Percentiles rank a stretch among this genome's conserved stretches.
These are phyloP conservation scores for Gliomastix tumulicola DNA, from an alignment of 2,329 filamentous ascomycete genomes.

Conservation along the genomic window DNA sequence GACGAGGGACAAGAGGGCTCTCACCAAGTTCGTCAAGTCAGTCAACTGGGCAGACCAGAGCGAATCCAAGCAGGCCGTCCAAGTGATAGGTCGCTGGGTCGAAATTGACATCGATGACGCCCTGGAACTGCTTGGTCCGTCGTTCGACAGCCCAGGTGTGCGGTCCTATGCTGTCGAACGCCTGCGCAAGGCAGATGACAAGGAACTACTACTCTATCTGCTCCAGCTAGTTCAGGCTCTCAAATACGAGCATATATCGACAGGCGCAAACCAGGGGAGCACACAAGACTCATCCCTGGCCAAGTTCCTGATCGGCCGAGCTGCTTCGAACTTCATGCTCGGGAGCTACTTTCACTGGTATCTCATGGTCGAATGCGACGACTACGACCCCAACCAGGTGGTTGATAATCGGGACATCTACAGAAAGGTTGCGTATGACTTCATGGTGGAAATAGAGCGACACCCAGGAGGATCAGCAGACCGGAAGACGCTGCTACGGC, in stretches of 20 bases:
- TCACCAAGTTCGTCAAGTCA: slow-evolving; percentile 97
- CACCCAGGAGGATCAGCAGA: slow-evolving; percentile 63
- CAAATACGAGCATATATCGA: slow-evolving; percentile 79
- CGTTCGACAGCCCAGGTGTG: slow-evolving; percentile 81
- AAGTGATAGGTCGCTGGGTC: slow-evolving; percentile 87
- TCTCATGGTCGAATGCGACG: slow-evolving; percentile 94
- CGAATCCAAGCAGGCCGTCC: slow-evolving; percentile 83
- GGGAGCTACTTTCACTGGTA: slow-evolving; percentile 99
- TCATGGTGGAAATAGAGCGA: slow-evolving; percentile 81
- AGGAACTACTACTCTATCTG: slow-evolving; percentile 85
- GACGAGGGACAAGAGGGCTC: slow-evolving; percentile 80
- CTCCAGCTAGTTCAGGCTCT: slow-evolving; percentile 92
- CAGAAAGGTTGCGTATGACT: slow-evolving; percentile 89
- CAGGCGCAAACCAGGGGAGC: slow-evolving; percentile 47
- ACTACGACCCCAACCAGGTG: slow-evolving; percentile 68
- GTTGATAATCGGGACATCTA: slow-evolving; percentile 77
- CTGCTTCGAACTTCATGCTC: slow-evolving; percentile 79
- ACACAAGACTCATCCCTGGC: slow-evolving; percentile 77
- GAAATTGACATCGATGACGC: slow-evolving; percentile 97
- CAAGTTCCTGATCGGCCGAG: slow-evolving; percentile 80
- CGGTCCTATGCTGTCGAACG: slow-evolving; percentile 91
- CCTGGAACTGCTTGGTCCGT: slow-evolving; percentile 85
- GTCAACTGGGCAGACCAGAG: slow-evolving; percentile 86
- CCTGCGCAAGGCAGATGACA: slow-evolving; percentile 83
- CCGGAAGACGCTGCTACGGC: slow-evolving; percentile 70